phyloP scores from a whole-genome alignment of 2,329 filamentous ascomycete species.

The Pestalotiopsis sp. region DNA sequence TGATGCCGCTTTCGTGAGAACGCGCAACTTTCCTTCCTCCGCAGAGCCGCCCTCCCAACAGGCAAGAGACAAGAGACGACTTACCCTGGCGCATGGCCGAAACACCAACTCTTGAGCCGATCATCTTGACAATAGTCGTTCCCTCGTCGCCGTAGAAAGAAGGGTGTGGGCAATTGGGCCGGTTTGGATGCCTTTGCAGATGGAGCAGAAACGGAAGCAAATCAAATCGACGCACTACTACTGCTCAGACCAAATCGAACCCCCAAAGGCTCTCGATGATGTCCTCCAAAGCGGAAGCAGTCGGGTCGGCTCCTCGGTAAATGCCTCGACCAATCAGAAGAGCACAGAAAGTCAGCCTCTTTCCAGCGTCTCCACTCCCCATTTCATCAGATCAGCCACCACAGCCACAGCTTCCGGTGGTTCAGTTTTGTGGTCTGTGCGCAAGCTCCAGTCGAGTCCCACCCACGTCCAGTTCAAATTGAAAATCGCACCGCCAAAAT shows the following conservation, averaged over 20 bases:
- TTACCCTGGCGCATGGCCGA: slow-evolving; percentile 61
- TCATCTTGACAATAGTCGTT: slow-evolving; percentile 42
- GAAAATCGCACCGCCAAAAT: not conserved
- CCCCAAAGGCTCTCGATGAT: slow-evolving; percentile 3
- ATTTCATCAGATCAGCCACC: not conserved
- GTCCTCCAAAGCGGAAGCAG: slow-evolving; percentile 4
- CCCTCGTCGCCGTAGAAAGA: not conserved
- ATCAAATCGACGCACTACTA: not conserved
- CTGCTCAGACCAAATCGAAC: not conserved
- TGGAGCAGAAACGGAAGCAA: not conserved
- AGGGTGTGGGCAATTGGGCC: not conserved
- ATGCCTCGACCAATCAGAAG: slow-evolving; percentile 9
- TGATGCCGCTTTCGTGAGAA: not conserved
- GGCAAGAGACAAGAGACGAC: slow-evolving; percentile 19
- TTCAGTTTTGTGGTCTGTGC: not conserved
- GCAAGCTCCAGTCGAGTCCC: no score
- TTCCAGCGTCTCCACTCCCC: not conserved
- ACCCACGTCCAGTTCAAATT: not conserved
- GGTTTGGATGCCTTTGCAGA: not conserved
- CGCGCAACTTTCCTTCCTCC: not conserved
- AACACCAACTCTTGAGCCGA: slow-evolving; percentile 58
- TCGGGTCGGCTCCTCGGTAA: slow-evolving; percentile 13
- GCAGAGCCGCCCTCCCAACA: not conserved
- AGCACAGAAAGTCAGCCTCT: slow-evolving; percentile 10
- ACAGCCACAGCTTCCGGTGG: not conserved